Conservation (phyloP, 2,329 filamentous ascomycete genomes). For the Fusarium virguliforme region DNA sequence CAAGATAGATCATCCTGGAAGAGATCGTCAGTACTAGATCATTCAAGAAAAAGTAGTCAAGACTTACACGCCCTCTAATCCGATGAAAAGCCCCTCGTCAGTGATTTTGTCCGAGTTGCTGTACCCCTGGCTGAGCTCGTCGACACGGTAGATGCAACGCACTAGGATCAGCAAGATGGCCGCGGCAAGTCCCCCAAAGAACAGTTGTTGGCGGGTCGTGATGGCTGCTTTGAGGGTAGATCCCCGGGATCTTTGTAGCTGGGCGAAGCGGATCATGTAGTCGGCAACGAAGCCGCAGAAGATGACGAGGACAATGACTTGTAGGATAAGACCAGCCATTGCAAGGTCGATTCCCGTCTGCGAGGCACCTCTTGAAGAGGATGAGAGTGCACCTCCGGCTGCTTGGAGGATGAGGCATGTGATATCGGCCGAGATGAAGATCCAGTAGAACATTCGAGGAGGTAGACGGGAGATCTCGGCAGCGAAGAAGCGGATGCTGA, state of each 20-base stretch:
- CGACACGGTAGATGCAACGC: neutral
- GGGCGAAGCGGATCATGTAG: neutral
- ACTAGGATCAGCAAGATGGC: neutral
- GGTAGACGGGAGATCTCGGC: neutral
- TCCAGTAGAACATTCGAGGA: neutral
- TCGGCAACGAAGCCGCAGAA: slow-evolving; percentile 1
- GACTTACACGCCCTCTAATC: neutral
- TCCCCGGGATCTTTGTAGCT: neutral
- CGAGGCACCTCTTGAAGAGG: neutral
- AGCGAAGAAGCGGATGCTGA: slow-evolving; percentile 1
- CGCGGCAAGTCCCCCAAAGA: neutral
- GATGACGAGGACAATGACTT: neutral
- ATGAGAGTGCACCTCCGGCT: neutral
- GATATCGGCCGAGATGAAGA: neutral
- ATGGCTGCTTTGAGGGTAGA: neutral
- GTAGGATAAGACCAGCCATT: neutral
- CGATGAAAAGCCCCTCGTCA: neutral
- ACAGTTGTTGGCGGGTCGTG: neutral
- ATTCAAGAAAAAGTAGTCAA: neutral
- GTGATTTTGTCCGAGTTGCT: slow-evolving; percentile 3
- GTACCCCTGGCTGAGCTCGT: slow-evolving; percentile 1
- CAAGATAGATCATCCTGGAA: neutral
- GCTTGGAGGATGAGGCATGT: neutral
- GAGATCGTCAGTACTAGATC: neutral
- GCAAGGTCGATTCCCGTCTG: neutral